Evolutionary conservation across 768 basidiomycete species (phyloP).

Genomic region (Lactifluus hygrophoroides): DNA sequence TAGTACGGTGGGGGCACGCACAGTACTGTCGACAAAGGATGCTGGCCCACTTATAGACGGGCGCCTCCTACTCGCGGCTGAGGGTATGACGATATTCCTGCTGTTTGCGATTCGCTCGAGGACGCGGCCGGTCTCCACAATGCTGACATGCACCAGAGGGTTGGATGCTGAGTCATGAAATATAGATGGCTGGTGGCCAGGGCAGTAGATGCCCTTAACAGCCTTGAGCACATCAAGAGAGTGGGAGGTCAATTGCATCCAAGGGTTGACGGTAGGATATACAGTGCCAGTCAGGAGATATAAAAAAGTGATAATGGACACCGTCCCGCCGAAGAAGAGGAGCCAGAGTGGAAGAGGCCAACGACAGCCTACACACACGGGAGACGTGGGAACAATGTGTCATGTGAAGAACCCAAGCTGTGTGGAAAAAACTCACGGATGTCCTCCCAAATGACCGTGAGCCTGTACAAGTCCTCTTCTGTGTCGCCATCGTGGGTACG

Average conservation of each 20-base stretch:
- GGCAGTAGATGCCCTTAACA: background rate
- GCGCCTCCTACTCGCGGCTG: background rate
- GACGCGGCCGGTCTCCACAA: background rate
- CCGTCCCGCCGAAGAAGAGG: conserved; percentile 8
- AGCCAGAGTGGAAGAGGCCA: conserved; percentile 15
- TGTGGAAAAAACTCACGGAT: background rate
- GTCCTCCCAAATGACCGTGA: background rate
- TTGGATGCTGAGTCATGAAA: background rate
- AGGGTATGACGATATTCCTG: background rate
- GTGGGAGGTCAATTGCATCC: background rate
- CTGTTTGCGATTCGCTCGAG: background rate
- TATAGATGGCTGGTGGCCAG: background rate
- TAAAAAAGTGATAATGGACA: conserved; percentile 8
- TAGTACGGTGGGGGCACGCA: background rate
- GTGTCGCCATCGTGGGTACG: background rate
- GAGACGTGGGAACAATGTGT: background rate
- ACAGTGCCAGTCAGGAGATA: conserved; percentile 10
- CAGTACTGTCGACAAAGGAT: conserved; percentile 2
- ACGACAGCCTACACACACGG: background rate
- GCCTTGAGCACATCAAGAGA: background rate
- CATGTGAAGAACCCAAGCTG: background rate
- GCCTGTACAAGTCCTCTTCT: background rate
- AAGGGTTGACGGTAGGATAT: conserved; percentile 1
- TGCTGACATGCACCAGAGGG: background rate
- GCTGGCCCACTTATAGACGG: conserved; percentile 7